Percentiles rank a stretch among this genome's conserved stretches.
Evolutionary conservation across 768 basidiomycete genomes (phyloP).

Genomic region (Russula virescens): DNA sequence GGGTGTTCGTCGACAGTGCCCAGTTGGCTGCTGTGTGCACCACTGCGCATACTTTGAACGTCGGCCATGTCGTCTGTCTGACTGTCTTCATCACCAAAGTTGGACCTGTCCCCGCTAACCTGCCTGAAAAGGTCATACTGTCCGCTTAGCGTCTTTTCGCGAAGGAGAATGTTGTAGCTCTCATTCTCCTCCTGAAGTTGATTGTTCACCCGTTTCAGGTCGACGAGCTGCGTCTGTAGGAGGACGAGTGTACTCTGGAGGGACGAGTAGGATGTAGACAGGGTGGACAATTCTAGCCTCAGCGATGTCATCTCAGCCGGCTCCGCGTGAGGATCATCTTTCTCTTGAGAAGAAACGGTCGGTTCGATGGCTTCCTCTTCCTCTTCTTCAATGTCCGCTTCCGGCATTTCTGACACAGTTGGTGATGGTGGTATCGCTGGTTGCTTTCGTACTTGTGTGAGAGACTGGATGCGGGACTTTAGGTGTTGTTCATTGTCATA

Average conservation of each 20-base stretch:
- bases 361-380: constrained; percentile 33
- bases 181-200: constrained; percentile 94
- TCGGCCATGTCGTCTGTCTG: constrained; percentile 26
- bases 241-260: constrained; percentile 81
- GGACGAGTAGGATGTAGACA: constrained; percentile 79
- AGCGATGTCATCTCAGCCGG: constrained; percentile 86
- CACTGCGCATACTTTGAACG: constrained; percentile 45
- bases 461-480: constrained; percentile 81
- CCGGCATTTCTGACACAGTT: constrained; percentile 26
- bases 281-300: constrained; percentile 75
- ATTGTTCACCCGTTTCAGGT: constrained; percentile 83
- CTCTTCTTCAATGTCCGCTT: constrained; percentile 36
- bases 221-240: constrained; percentile 76
- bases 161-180: constrained; percentile 88
- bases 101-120: constrained; percentile 43
- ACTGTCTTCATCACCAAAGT: constrained; percentile 24
- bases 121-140: constrained; percentile 74
- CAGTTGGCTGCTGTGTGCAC: constrained; percentile 53
- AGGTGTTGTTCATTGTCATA: constrained; percentile 93
- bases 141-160: constrained; percentile 87
- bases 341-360: constrained; percentile 38
- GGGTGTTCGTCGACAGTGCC: constrained; percentile 39
- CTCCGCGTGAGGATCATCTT: constrained; percentile 63
- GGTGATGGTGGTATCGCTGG: constrained; percentile 31
- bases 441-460: constrained; percentile 60